Percentiles rank a stretch among this genome's conserved stretches.
These are phyloP conservation scores for Amaranthus palmeri DNA, from an alignment of 148 eudicot species.

Conservation along the genomic window DNA sequence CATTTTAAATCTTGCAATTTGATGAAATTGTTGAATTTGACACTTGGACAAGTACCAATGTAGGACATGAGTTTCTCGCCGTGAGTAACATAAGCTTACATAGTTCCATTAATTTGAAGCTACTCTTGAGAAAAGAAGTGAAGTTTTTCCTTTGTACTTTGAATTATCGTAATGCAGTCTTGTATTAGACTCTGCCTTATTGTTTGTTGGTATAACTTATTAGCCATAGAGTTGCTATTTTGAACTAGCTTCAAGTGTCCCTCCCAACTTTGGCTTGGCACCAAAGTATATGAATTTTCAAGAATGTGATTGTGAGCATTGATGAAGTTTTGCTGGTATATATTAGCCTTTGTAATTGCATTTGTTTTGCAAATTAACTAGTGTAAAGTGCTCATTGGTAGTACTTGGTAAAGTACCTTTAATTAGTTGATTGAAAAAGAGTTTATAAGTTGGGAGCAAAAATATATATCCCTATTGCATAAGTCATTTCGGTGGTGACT, in stretches of 20 bases:
- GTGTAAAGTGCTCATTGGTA: no score
- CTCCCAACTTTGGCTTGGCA: background rate
- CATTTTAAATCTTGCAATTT: no score
- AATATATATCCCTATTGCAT: no score
- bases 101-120: background rate
- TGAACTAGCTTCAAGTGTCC: background rate
- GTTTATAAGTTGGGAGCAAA: no score
- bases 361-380: no score
- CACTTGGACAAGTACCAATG: no score
- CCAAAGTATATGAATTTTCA: background rate
- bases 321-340: background rate
- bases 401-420: no score
- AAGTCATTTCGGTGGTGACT: no score
- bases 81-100: no score
- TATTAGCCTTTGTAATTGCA: background rate
- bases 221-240: constrained; percentile 7
- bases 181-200: background rate
- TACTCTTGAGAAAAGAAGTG: background rate
- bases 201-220: background rate
- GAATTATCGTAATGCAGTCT: background rate
- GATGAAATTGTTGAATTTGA: no score
- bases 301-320: background rate
- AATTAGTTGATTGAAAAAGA: no score
- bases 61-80: no score
- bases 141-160: background rate